Percentiles rank a stretch among this genome's conserved stretches.
Conservation (phyloP, 192 early-diverging fungal genomes). For the Rhizoclosmatium sp. region DNA sequence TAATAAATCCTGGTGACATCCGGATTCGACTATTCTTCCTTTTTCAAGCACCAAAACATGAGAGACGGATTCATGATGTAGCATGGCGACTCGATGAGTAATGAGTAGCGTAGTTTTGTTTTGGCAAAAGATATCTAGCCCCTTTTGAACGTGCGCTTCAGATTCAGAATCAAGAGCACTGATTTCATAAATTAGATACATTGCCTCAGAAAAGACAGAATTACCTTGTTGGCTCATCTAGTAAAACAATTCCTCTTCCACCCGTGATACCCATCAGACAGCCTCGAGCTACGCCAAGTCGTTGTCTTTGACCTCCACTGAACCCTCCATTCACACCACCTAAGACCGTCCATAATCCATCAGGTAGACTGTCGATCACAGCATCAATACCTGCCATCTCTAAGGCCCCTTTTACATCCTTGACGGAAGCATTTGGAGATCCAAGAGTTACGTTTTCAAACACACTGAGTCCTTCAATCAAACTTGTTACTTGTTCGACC, state of each 20-base stretch:
- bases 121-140: not conserved
- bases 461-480: conserved; percentile 4
- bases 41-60: conserved; percentile 4
- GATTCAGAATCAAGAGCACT: conserved; percentile 18
- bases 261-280: not conserved
- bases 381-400: not conserved
- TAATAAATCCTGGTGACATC: not conserved
- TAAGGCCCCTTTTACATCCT: conserved; percentile 50
- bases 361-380: not conserved
- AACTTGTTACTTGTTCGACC: conserved; percentile 52
- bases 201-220: not conserved
- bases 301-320: conserved; percentile 19
- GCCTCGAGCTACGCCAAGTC: conserved; percentile 18
- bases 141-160: conserved; percentile 1
- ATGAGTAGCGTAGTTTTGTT: conserved; percentile 15
- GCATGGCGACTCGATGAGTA: not conserved
- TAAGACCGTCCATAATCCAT: conserved; percentile 4
- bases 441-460: conserved; percentile 15
- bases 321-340: conserved; percentile 14
- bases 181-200: not conserved
- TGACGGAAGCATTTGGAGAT: conserved; percentile 34
- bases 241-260: not conserved
- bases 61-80: not conserved
- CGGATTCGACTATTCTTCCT: not conserved
- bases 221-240: conserved; percentile 25